phyloP scores from a whole-genome alignment of 1,284 basidiomycete species.

The Moesziomyces sp. region DNA sequence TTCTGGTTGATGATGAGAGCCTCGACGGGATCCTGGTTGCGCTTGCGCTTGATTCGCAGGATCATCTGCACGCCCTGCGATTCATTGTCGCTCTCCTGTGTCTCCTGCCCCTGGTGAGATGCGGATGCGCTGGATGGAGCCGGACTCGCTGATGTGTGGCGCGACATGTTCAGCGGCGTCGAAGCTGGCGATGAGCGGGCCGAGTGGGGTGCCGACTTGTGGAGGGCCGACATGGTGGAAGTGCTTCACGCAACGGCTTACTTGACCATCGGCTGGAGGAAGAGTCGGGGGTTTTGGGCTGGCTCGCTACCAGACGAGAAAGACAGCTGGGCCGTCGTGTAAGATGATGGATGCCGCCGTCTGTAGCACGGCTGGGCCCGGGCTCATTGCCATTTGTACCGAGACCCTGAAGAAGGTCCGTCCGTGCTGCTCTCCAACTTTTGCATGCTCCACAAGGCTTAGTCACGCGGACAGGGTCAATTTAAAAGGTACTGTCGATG shows the following conservation, averaged over 20 bases:
- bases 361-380: too few relatives aligned
- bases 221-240: slow-evolving; percentile 18
- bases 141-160: slow-evolving; percentile 13
- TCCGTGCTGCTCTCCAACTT: too few relatives aligned
- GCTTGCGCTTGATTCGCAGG: slow-evolving; percentile 62
- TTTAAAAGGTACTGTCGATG: too few relatives aligned
- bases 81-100: slow-evolving; percentile 20
- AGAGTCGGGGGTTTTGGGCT: too few relatives aligned
- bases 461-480: too few relatives aligned
- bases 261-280: neutral
- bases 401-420: too few relatives aligned
- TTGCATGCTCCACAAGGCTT: too few relatives aligned
- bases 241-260: neutral
- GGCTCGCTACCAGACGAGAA: too few relatives aligned
- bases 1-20: slow-evolving; percentile 56
- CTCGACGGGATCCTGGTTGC: slow-evolving; percentile 59
- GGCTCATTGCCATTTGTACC: too few relatives aligned
- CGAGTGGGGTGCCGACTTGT: slow-evolving; percentile 8
- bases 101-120: slow-evolving; percentile 10
- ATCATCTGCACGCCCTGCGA: slow-evolving; percentile 39
- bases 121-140: slow-evolving; percentile 25
- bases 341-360: too few relatives aligned
- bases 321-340: too few relatives aligned
- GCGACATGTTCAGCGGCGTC: slow-evolving; percentile 11
- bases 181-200: slow-evolving; percentile 17